These are phyloP conservation scores for Casaregolazyma lundiana DNA, from an alignment of 1,139 yeast species.

Conservation along the genomic window DNA sequence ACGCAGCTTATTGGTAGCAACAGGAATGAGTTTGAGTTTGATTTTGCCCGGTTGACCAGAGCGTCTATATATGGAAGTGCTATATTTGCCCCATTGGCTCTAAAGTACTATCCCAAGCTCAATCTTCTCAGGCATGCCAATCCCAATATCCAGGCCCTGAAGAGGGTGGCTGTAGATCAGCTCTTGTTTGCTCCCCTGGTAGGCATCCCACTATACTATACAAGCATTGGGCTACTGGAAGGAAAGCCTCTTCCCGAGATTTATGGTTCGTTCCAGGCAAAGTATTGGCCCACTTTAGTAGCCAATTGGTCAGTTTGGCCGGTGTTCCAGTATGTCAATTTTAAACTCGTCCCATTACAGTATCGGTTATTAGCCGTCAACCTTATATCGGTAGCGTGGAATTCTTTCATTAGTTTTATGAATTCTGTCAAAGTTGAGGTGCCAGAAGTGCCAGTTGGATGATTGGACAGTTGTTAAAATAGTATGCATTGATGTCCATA, in stretches of 20 bases:
- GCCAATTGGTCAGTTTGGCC: conserved; percentile 92
- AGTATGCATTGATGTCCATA: not conserved
- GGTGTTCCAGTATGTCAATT: conserved; percentile 66
- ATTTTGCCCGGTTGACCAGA: conserved; percentile 49
- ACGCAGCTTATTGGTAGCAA: conserved; percentile 7
- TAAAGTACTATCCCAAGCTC: conserved; percentile 59
- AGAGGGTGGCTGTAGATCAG: conserved; percentile 68
- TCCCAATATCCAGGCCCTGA: conserved; percentile 28
- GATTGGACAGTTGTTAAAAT: not conserved
- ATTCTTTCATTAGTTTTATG: conserved; percentile 62
- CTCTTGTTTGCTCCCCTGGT: conserved; percentile 62
- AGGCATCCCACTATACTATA: conserved; percentile 47
- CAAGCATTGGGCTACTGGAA: conserved; percentile 65
- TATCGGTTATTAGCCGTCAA: conserved; percentile 67
- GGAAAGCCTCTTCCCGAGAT: conserved; percentile 36
- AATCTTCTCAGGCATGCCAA: conserved; percentile 47
- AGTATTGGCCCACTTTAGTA: conserved; percentile 43
- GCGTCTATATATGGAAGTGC: conserved; percentile 69
- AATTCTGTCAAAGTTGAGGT: conserved; percentile 28
- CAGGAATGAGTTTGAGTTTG: conserved; percentile 10
- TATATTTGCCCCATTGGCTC: conserved; percentile 75
- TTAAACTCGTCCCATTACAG: conserved; percentile 64
- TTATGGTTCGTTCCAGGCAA: conserved; percentile 21
- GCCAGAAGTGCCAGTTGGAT: not conserved
- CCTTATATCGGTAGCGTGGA: conserved; percentile 76